Evolutionary conservation across 2,329 filamentous ascomycete species (phyloP), one percentile per base, ranked within the genome.

Genomic region (Mollisia scopiformis): DNA sequence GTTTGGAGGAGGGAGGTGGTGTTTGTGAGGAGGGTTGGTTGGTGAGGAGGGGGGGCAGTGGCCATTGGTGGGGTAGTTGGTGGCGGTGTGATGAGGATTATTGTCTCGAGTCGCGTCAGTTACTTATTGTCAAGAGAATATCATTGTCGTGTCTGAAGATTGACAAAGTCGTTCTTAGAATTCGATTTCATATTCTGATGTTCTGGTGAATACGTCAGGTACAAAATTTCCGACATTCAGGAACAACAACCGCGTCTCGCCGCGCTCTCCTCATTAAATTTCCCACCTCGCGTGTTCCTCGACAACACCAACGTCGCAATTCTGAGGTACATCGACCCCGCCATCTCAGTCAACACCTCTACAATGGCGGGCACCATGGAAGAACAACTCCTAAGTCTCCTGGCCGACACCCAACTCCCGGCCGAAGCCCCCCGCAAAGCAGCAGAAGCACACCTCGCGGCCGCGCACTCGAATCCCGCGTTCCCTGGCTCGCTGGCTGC

Each of bases 311-410:
- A 33, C 49, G n/a, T 25, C 21, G 14, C 43, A 46, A 21, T 25
- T 19, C n/a, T n/a, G 14, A 46, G 10, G 14, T 46, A 11, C 23
- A 28, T 51, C 8, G 49, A 51, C 27, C 16, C 49, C 49, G 21
- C 31, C n/a, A 43, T 43, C 33, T 49, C 50, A 49, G 1, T 31
- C 19, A 27, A n/a, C n/a, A n/a, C n/a, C n/a, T n/a, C 31, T 39
- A 56, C 47, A 51, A 72, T 73, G 67, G 68, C 63, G 64, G 69
- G 67, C 73, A 78, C 73, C 71, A 97, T 97, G 93, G 93, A 97
- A 84, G 89, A 96, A 79, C 89, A 96, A 82, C 87, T 99, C 76
- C 88, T 95, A 71, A 88, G 89, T 77, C 85, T 98, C 75, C 88
- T 99, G 66, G 87, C 89, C 72, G 92, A 93, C 77, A 96, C 93